Conservation (phyloP, 768 basidiomycete species). For the Leccinum fibrillosum region DNA sequence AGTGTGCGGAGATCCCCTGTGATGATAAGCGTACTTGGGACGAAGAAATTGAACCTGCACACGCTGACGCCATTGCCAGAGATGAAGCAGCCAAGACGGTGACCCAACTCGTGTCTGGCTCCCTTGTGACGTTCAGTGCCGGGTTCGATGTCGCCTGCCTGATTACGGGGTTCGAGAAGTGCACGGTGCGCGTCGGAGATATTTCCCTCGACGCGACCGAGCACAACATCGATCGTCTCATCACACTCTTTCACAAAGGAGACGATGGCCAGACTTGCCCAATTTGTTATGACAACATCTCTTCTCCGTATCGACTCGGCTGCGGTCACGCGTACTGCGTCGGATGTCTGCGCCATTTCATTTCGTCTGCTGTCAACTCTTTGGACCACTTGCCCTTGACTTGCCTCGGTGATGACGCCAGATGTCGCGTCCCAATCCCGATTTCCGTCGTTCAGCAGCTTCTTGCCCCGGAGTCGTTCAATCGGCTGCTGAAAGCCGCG, state of each 20-base stretch:
- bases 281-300: conserved; percentile 47
- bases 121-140: conserved; percentile 47
- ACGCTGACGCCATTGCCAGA: conserved; percentile 13
- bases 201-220: conserved; percentile 40
- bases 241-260: conserved; percentile 38
- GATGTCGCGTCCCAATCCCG: conserved; percentile 53
- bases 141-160: conserved; percentile 46
- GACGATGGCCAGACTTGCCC: conserved; percentile 39
- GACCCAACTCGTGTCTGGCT: conserved; percentile 43
- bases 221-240: conserved; percentile 42
- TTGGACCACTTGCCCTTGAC: conserved; percentile 60
- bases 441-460: conserved; percentile 48
- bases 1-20: conserved; percentile 21
- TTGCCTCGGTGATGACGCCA: conserved; percentile 64
- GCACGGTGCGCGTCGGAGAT: conserved; percentile 43
- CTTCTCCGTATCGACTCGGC: conserved; percentile 43
- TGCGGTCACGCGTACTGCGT: conserved; percentile 72
- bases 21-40: not conserved
- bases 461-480: conserved; percentile 50
- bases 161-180: conserved; percentile 51
- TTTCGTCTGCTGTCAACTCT: conserved; percentile 49
- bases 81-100: conserved; percentile 43
- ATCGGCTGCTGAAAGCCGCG: conserved; percentile 51
- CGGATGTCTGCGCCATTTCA: conserved; percentile 54
- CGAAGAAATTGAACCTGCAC: not conserved